A percentile compares a stretch with the other conserved stretches of the same genome.
These are phyloP conservation scores for Podila clonocystis DNA, from an alignment of 192 early-diverging fungal genomes.

Conservation along the genomic window DNA sequence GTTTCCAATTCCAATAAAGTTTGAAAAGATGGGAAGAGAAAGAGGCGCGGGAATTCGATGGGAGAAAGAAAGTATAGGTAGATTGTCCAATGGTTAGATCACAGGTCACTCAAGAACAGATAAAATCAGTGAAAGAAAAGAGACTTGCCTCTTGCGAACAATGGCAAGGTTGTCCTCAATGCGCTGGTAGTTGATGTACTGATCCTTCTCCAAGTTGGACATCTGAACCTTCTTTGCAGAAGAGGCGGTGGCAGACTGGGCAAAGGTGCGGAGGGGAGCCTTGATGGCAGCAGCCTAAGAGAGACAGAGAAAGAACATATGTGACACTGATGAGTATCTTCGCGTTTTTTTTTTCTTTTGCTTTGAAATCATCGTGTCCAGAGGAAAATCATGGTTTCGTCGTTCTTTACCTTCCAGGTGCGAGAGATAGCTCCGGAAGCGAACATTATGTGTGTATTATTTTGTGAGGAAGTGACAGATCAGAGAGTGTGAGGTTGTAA, in stretches of 20 bases:
- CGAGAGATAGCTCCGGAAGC: slow-evolving; percentile 50
- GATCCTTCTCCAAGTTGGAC: slow-evolving; percentile 91
- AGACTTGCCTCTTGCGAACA: slow-evolving; percentile 86
- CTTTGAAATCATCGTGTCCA: not conserved
- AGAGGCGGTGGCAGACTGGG: slow-evolving; percentile 58
- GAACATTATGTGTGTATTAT: slow-evolving; percentile 39
- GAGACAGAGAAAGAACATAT: not conserved
- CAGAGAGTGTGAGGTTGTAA: not conserved
- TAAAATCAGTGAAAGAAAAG: not conserved
- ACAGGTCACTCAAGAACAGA: not conserved
- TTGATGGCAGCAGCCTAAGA: slow-evolving; percentile 48
- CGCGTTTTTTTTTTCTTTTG: not conserved
- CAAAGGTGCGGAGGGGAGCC: slow-evolving; percentile 61
- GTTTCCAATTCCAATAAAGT: not conserved
- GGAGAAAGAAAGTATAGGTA: not conserved
- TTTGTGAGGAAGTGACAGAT: not conserved
- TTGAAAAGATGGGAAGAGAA: not conserved
- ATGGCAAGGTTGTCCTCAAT: slow-evolving; percentile 96
- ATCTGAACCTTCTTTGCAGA: slow-evolving; percentile 83
- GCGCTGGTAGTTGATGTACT: slow-evolving; percentile 97
- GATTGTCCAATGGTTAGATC: not conserved
- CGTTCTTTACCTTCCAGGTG: slow-evolving; percentile 45
- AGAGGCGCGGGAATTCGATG: not conserved
- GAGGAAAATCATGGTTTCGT: not conserved
- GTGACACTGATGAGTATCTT: not conserved